Conservation (phyloP, 441 rosid species). For the Jatropha podagrica region DNA sequence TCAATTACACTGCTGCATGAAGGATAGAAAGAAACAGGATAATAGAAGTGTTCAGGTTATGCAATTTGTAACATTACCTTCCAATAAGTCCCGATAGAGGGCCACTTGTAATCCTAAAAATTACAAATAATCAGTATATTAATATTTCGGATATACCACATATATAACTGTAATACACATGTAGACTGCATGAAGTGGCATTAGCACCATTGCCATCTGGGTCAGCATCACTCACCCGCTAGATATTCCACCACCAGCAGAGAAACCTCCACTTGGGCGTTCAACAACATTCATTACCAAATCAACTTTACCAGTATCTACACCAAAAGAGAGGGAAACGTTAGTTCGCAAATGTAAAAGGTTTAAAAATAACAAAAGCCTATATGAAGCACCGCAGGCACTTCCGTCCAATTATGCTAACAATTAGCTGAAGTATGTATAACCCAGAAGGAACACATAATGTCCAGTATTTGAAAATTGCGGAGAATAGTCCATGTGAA, state of each 20-base stretch:
- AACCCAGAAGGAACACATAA: no score
- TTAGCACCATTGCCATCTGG: not conserved
- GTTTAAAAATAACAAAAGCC: not conserved
- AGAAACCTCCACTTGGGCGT: conserved; percentile 92
- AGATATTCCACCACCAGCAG: conserved; percentile 96
- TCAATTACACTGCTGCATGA: not conserved
- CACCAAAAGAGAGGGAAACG: not conserved
- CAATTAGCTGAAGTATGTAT: not conserved
- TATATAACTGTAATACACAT: conserved; percentile 12
- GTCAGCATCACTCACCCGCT: conserved; percentile 60
- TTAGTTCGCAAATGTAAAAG: not conserved
- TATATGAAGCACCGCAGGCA: not conserved
- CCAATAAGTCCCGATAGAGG: conserved; percentile 88
- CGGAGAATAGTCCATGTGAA: no score
- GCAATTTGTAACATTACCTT: conserved; percentile 44
- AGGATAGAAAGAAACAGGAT: not conserved
- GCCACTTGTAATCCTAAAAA: conserved; percentile 82
- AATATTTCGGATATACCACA: conserved; percentile 9
- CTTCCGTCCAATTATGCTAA: not conserved
- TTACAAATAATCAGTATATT: conserved; percentile 19
- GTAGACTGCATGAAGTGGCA: conserved; percentile 15
- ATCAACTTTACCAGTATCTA: conserved; percentile 87
- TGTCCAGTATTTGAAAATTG: no score
- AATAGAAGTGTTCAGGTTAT: conserved; percentile 12
- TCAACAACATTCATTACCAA: conserved; percentile 90